Conservation (phyloP, 2,329 filamentous ascomycete genomes). For the Mariannaea elegans region DNA sequence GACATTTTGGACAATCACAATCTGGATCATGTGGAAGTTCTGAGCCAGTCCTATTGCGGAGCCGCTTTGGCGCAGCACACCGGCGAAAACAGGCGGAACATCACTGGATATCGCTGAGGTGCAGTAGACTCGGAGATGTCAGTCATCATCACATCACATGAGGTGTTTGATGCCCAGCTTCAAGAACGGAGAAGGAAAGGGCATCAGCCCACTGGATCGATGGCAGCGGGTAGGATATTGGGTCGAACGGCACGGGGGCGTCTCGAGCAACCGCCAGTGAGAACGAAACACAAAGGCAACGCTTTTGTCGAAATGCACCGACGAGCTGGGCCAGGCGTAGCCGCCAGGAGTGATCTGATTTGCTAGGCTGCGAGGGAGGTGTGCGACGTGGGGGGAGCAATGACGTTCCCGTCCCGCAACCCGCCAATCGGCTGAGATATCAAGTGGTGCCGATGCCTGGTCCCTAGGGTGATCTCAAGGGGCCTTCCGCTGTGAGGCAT, state of each 20-base stretch:
- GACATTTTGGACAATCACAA: constrained; percentile 37
- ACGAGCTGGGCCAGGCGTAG: constrained; percentile 39
- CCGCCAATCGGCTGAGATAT: constrained; percentile 37
- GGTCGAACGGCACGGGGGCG: background rate
- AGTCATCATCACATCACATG: constrained; percentile 31
- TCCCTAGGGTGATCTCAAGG: constrained; percentile 38
- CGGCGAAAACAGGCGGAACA: background rate
- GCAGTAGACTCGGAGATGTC: constrained; percentile 19
- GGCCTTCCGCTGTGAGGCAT: constrained; percentile 39
- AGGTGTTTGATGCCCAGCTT: constrained; percentile 17
- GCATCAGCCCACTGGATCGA: constrained; percentile 18
- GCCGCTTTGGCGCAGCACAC: constrained; percentile 19
- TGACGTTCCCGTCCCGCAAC: constrained; percentile 36
- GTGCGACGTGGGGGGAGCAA: constrained; percentile 34
- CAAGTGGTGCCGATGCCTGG: constrained; percentile 31
- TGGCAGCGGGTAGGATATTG: constrained; percentile 17
- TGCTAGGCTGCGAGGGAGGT: constrained; percentile 23
- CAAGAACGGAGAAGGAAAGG: background rate
- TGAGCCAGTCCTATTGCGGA: constrained; percentile 24
- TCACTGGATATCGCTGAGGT: constrained; percentile 19
- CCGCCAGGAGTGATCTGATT: constrained; percentile 34
- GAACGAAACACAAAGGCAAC: constrained; percentile 25
- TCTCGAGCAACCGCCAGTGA: constrained; percentile 7
- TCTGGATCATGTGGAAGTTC: constrained; percentile 36
- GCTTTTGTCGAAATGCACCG: constrained; percentile 35